These are phyloP conservation scores for Cyamopsis tetragonoloba DNA, from an alignment of 306 rosid genomes.

Conservation along the genomic window DNA sequence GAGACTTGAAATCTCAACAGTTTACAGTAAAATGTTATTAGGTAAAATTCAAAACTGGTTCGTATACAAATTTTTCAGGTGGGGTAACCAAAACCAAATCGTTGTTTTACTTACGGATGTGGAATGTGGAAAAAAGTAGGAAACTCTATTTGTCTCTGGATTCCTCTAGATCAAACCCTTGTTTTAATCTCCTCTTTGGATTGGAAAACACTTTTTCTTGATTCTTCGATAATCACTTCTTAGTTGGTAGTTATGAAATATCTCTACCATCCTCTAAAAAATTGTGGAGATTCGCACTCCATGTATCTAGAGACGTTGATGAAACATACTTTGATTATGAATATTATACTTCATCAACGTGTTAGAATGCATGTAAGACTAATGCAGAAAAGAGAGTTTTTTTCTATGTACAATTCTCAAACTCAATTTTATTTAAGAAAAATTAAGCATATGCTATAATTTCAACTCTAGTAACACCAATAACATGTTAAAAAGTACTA, in stretches of 20 bases:
- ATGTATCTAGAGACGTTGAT: too few species aligned
- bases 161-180: slow-evolving; percentile 17
- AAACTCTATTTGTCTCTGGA: slow-evolving; percentile 15
- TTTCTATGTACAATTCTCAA: too few species aligned
- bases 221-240: not conserved
- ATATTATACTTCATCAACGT: too few species aligned
- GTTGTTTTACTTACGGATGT: slow-evolving; percentile 18
- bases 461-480: not conserved
- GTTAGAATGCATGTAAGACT: too few species aligned
- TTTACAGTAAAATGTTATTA: not conserved
- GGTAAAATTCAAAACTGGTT: slow-evolving; percentile 21
- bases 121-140: too few species aligned
- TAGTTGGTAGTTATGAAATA: not conserved
- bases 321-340: too few species aligned
- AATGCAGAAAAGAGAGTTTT: too few species aligned
- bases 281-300: too few species aligned
- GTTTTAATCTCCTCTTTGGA: slow-evolving; percentile 14
- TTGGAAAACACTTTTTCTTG: not conserved
- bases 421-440: too few species aligned
- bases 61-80: slow-evolving; percentile 11
- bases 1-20: too few species aligned
- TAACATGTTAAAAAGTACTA: not conserved
- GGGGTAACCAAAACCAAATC: slow-evolving; percentile 4
- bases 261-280: too few species aligned
- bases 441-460: too few species aligned